Base-by-base conservation (phyloP, 2,329 filamentous ascomycete species). In the Thyridium curvatum region DNA sequence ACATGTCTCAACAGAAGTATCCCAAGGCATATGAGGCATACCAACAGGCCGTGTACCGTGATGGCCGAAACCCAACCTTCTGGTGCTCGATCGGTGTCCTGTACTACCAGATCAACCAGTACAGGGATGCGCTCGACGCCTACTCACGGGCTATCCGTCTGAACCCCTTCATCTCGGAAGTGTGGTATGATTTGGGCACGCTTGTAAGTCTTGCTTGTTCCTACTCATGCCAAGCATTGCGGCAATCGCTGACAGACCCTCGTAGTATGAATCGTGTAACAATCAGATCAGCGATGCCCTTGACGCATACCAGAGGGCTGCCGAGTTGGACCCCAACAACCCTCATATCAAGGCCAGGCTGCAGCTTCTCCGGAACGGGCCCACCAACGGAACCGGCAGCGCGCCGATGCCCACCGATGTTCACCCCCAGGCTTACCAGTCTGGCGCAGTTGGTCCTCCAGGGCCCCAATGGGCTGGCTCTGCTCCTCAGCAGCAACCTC, bases 51-150 rank as follows among this genome's bases (percentile, higher is more conserved):
- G 93, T 98, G 30, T 98, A 98, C 59, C 88, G 93, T 41, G 93
- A 98, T 59, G 93, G 93, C 28, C 84, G 93, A 51, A 97, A 97
- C 60, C 93, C 93, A 14, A 97, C 93, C 2, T 98, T 97, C 70
- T 98, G 93, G 93, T 97, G 93, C 69, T 97, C 91, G 9, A 98
- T 98, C 58, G 93, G 93, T 60, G 93, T 98, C 13, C 75, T 98
- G 43, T 98, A 98, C 63, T 98, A 97, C 67, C 93, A 97, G 66
- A 98, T 98, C 70, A 98, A 97, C 65, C 93, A 98, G 68, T 98
- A 98, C 66, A 83, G 93, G 42, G 93, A 98, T 69, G 93, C 93
- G 3, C 77, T 98, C 38, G 93, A 98, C 68, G 93, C 93, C 30
- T 98, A 97, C 65, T 96, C 90, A 45, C 86, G 93, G 44, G 93